Base-by-base conservation (phyloP, 2,329 filamentous ascomycete genomes). In the Shiraia bambusicola region DNA sequence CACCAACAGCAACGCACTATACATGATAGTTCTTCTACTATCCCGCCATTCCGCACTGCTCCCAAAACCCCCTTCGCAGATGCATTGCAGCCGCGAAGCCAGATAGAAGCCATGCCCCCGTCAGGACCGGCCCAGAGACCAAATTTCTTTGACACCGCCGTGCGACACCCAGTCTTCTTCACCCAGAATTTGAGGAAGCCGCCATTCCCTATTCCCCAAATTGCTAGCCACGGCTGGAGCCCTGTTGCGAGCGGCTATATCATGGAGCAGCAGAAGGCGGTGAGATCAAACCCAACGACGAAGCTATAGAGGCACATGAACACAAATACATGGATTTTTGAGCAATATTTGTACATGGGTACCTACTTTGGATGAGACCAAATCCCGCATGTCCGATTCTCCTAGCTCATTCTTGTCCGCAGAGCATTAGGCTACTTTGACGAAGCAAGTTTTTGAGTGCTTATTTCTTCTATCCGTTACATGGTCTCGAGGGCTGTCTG, bases 111-210 rank as follows among this genome's bases (percentile, higher is more conserved):
- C 17, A 75, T 76, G 69, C 73, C 74, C n/a, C 12, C 47, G 43
- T 52, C 56, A 28, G 34, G 41, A 6, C 39, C 54, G 7, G 27
- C 52, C 9, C 37, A 47, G 12, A 42, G 50, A 28, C 48, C 52
- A 2, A 39, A 25, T 35, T 32, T 63, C 4, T 78, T 77, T 59
- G 76, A 86, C 61, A 72, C 80, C 8, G 80, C 86, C 1, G 75
- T 74, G 28, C 72, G 80, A 17, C 87, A 91, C 52, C 87, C 87
- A 0, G 86, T 88, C 1, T 91, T 91, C 69, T 89, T 90, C 70
- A 86, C 85, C 0, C 73, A 80, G 22, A 75, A 76, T 37, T 69
- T 88, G 36, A 78, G 77, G 43, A 79, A 76, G 54, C 74, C 78
- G 2, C 77, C 81, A 4, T 71, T 76, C 15, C 61, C 70, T 0